Evolutionary conservation across 2,329 filamentous ascomycete genomes (phyloP), one percentile per base, ranked within the genome.

Genomic region (Geosmithia putterillii): DNA sequence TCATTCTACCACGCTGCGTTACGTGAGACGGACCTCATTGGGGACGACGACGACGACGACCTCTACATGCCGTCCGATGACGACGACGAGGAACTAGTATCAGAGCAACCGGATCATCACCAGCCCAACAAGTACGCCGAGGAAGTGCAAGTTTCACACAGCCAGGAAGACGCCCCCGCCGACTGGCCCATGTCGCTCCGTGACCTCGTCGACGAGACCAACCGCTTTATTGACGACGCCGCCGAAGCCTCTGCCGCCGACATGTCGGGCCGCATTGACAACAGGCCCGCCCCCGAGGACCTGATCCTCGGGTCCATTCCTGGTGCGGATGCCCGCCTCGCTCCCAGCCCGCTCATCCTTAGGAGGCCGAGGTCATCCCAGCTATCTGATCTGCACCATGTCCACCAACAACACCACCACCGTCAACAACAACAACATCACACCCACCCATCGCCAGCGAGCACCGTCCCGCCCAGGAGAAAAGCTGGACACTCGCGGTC

Each of bases 401-500:
- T n/a, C n/a, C n/a, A n/a, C n/a, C n/a, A n/a, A n/a, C n/a, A n/a
- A n/a, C n/a, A n/a, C n/a, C n/a, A n/a, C n/a, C n/a, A n/a, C n/a
- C n/a, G n/a, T n/a, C n/a, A n/a, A n/a, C n/a, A n/a, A n/a, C n/a
- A n/a, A n/a, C n/a, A n/a, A n/a, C n/a, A n/a, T n/a, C n/a, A n/a
- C 17, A 21, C 9, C 10, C 7, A 18, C 36, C 15, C 17, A n/a
- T 19, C 17, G 12, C 17, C 17, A 38, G 20, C 12, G 12, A n/a
- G n/a, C n/a, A n/a, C n/a, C n/a, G n/a, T n/a, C 20, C 17, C 36
- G 17, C 20, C 20, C 20, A 38, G 36, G 3, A 39, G 18, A 20
- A 10, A 12, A 8, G 17, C n/a, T 10, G 36, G 25, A 21, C 52
- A 50, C 46, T 45, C 50, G 40, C 51, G 46, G 45, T 50, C 50